Base-by-base conservation (phyloP, 2,329 filamentous ascomycete species). In the Fusarium pininemorale region DNA sequence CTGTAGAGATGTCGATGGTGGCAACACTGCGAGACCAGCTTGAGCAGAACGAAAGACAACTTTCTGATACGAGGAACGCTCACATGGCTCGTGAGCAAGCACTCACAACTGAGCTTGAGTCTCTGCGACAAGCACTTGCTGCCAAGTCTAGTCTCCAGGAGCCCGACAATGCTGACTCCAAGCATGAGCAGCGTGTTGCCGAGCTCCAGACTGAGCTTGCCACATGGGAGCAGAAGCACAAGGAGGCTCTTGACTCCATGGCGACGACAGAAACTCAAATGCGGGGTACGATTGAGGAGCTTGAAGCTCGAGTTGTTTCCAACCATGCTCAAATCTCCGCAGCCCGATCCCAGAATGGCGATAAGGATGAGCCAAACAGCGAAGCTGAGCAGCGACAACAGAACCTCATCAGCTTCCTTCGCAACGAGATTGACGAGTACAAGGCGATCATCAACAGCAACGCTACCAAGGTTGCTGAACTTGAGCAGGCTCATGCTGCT, bases 1-100 rank as follows among this genome's bases (percentile, higher is more conserved):
- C 95, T 13, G 92, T 98, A 80, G 96, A 99, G 79, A 97, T 98
- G 81, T 95, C 94, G 1, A 91, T 98, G 73, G 92, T 98, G 38
- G 93, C 94, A 9, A 92, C 92, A 22, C 90, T 99, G 85, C 93
- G 94, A 67, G 94, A 97, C 72, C 95, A 98, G 82, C 89, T 99
- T 10, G 90, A 95, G 79, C 91, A 94, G 81, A 97, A 92, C 76
- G 95, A 98, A 82, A 92, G 89, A 75, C 91, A 96, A 79, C 91
- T 98, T 71, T 88, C 88, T 67, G 86, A 90, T 59, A 87, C 98
- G 78, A 92, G 94, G 58, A 91, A 94, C 55, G 86, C 89, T 0
- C 91, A 98, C 75, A 87, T 88, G n/a, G 83, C 86, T 20, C 91
- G 94, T 35, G 96, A 98, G 83, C 88, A 90, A 80, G 91, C 95